These are phyloP conservation scores for Wallacemonas collosoma DNA, from an alignment of 208 protist species.

Conservation along the genomic window DNA sequence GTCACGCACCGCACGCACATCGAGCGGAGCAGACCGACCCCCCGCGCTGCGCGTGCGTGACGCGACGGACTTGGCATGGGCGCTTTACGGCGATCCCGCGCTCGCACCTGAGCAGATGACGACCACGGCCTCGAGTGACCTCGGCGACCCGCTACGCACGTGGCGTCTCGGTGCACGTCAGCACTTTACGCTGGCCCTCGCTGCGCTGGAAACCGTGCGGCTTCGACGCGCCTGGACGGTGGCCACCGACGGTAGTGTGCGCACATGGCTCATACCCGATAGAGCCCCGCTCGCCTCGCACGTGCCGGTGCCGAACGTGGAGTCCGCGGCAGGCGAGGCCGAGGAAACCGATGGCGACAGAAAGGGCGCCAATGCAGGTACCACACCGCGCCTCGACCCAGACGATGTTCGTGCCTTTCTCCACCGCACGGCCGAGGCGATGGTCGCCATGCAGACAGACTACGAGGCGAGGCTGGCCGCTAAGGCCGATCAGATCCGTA, in stretches of 20 bases:
- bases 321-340: background rate
- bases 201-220: conserved; percentile 41
- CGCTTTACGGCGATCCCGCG: background rate
- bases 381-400: conserved; percentile 16
- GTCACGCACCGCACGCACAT: conserved; percentile 1
- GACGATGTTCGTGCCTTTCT: conserved; percentile 39
- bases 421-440: conserved; percentile 29
- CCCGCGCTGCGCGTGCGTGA: background rate
- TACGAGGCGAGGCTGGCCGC: conserved; percentile 20
- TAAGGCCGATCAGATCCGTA: conserved; percentile 25
- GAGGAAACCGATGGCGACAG: background rate
- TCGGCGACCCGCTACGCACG: background rate
- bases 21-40: background rate
- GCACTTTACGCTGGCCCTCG: conserved; percentile 50
- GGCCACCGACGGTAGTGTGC: conserved; percentile 60
- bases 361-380: background rate
- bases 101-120: conserved; percentile 1
- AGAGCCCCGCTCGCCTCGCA: background rate
- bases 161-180: background rate
- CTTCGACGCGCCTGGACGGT: conserved; percentile 51
- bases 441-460: conserved; percentile 23
- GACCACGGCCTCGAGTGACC: background rate
- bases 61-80: conserved; percentile 6
- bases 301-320: background rate
- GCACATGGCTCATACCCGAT: conserved; percentile 51